These are phyloP conservation scores for Millerozyma miso DNA, from an alignment of 805 yeast species.

Conservation along the genomic window DNA sequence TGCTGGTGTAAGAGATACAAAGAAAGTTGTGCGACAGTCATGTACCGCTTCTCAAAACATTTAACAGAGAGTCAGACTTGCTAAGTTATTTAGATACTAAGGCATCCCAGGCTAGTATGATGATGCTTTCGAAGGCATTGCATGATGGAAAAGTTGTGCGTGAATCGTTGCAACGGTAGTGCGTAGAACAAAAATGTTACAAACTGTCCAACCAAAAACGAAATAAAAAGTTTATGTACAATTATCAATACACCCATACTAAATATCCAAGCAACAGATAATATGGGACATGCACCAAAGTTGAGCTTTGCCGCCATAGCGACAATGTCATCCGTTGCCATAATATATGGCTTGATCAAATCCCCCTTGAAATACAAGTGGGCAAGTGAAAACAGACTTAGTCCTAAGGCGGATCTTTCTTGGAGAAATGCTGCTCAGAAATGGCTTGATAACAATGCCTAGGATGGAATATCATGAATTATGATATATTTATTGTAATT, in stretches of 20 bases:
- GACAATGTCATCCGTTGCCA: conserved; percentile 39
- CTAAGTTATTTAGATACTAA: too few relatives aligned
- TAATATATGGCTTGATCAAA: conserved; percentile 33
- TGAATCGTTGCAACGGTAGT: conserved; percentile 1
- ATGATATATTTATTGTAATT: neutral
- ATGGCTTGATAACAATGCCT: conserved; percentile 32
- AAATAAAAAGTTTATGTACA: conserved; percentile 3
- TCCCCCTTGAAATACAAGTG: conserved; percentile 41
- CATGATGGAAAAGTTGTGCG: too few relatives aligned
- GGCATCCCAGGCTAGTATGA: too few relatives aligned
- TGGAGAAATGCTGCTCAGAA: conserved; percentile 44
- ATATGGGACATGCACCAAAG: conserved; percentile 34
- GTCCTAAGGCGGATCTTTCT: conserved; percentile 46
- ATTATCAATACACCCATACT: neutral
- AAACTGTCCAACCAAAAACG: conserved; percentile 12
- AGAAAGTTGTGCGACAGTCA: too few relatives aligned
- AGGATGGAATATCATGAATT: neutral
- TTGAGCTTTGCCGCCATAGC: conserved; percentile 37
- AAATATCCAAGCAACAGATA: neutral
- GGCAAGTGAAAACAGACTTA: conserved; percentile 38
- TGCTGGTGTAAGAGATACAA: too few relatives aligned
- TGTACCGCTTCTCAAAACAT: too few relatives aligned
- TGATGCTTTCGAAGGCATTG: too few relatives aligned
- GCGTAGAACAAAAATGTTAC: neutral
- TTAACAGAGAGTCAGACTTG: too few relatives aligned